Conservation (phyloP, 176 grass and related monocot genomes). For the Cocos nucifera region DNA sequence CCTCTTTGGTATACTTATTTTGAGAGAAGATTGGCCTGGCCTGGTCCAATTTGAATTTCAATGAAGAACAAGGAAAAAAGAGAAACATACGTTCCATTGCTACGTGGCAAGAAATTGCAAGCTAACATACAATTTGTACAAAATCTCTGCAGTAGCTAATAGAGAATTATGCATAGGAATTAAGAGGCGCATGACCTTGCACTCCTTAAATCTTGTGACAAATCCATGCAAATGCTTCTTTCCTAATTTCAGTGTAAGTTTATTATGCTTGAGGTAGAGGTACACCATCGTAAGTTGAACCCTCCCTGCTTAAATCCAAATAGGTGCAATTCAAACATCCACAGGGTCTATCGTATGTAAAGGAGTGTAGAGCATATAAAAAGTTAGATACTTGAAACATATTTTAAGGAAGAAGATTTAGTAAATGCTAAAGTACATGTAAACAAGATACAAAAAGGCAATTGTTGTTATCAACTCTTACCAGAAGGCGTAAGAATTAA, state of each 20-base stretch:
- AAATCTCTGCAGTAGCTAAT: too few species aligned
- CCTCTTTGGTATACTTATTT: too few species aligned
- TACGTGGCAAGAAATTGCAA: too few species aligned
- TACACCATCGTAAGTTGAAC: slow-evolving; percentile 45
- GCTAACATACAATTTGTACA: too few species aligned
- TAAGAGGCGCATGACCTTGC: slow-evolving; percentile 29
- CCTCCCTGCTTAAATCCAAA: slow-evolving; percentile 36
- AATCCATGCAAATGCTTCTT: slow-evolving; percentile 57
- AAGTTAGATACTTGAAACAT: background rate
- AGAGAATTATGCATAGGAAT: background rate
- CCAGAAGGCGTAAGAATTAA: slow-evolving; percentile 49
- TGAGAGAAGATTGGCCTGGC: too few species aligned
- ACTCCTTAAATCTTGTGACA: slow-evolving; percentile 48
- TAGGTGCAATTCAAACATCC: background rate
- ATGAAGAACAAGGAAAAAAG: too few species aligned
- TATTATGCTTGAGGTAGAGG: slow-evolving; percentile 32
- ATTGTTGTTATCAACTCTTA: slow-evolving; percentile 19
- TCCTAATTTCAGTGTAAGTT: slow-evolving; percentile 43
- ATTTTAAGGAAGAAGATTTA: background rate
- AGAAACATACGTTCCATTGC: too few species aligned
- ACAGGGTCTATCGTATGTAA: slow-evolving; percentile 1
- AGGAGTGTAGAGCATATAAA: background rate
- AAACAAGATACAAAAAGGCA: background rate
- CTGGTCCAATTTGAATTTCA: too few species aligned
- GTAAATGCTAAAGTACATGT: background rate